phyloP scores from a whole-genome alignment of 2,329 filamentous ascomycete genomes.

The Dryadomyces quercus-mongolicae region DNA sequence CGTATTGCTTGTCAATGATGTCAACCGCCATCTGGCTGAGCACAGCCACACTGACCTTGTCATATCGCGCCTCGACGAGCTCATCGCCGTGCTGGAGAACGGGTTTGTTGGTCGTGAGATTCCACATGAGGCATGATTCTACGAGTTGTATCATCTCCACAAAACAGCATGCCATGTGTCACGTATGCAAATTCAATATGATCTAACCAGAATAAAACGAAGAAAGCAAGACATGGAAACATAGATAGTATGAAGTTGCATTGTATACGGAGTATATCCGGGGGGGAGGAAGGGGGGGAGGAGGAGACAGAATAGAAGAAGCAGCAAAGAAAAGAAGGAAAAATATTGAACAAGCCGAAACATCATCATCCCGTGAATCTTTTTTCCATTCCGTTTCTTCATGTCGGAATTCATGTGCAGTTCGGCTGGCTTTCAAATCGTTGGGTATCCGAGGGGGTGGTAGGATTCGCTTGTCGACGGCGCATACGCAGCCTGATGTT shows the following conservation, averaged over 20 bases:
- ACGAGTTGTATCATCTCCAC: not conserved
- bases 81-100: constrained; percentile 61
- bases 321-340: not conserved
- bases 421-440: constrained; percentile 10
- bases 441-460: constrained; percentile 18
- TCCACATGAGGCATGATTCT: not conserved
- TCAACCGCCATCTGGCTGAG: constrained; percentile 55
- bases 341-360: not conserved
- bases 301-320: not conserved
- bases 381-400: not conserved
- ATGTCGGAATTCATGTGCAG: not conserved
- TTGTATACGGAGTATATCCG: constrained; percentile 1
- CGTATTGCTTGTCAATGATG: constrained; percentile 74
- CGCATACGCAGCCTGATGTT: constrained; percentile 4
- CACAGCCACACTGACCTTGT: constrained; percentile 70
- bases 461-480: constrained; percentile 9
- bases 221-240: not conserved
- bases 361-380: not conserved
- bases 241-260: not conserved
- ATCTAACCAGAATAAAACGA: not conserved
- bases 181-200: constrained; percentile 1
- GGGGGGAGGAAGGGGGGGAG: no score
- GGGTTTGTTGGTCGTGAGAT: constrained; percentile 42
- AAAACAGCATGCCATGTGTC: constrained; percentile 1
- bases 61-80: constrained; percentile 59